phyloP scores from a whole-genome alignment of 331 rosid genomes.

The Pyracantha coccinea region DNA sequence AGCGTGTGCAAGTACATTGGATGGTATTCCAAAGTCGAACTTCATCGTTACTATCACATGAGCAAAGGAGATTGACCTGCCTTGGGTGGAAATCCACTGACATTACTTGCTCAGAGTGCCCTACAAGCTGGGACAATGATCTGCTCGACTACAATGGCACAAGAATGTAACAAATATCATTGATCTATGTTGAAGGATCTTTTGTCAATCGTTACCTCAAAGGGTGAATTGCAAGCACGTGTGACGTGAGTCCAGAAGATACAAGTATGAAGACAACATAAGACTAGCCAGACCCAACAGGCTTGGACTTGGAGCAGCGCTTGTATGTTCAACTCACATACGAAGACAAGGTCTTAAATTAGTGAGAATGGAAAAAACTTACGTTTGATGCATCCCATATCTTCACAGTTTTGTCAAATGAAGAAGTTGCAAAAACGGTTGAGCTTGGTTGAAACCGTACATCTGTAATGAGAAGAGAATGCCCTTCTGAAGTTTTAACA shows the following conservation, averaged over 20 bases:
- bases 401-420: slow-evolving; percentile 48
- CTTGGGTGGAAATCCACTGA: slow-evolving; percentile 70
- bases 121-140: slow-evolving; percentile 25
- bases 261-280: background rate
- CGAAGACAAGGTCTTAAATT: too few relatives aligned
- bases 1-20: slow-evolving; percentile 13
- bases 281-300: background rate
- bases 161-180: background rate
- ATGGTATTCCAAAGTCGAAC: slow-evolving; percentile 45
- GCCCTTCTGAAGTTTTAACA: slow-evolving; percentile 34
- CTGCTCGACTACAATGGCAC: slow-evolving; percentile 31
- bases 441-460: slow-evolving; percentile 48
- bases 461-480: slow-evolving; percentile 48
- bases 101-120: slow-evolving; percentile 51
- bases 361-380: slow-evolving; percentile 12
- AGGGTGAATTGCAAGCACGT: background rate
- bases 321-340: background rate
- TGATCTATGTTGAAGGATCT: background rate
- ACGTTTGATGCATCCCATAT: slow-evolving; percentile 54
- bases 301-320: background rate
- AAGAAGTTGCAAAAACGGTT: slow-evolving; percentile 58
- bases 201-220: background rate
- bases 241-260: background rate
- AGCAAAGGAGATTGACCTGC: slow-evolving; percentile 43
- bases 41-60: slow-evolving; percentile 44